A percentile compares a stretch with the other conserved stretches of the same genome.
phyloP scores from a whole-genome alignment of 306 rosid genomes.

The Potentilla sterilis region DNA sequence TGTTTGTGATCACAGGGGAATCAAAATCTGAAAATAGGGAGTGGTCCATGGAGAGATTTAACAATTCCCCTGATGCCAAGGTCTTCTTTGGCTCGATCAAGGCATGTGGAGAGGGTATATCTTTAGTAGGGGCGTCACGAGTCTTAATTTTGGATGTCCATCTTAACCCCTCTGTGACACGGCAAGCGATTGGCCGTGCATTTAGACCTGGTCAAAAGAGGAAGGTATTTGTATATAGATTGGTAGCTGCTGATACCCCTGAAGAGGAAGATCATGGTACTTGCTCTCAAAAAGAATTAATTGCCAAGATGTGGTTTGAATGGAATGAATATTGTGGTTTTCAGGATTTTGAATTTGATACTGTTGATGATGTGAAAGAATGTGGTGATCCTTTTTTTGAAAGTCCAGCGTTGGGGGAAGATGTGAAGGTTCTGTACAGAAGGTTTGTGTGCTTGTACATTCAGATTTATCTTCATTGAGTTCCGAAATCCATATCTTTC shows the following conservation, averaged over 20 bases:
- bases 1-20: conserved; percentile 83
- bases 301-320: conserved; percentile 95
- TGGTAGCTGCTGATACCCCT: conserved; percentile 75
- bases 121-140: conserved; percentile 93
- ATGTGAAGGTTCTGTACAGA: conserved; percentile 63
- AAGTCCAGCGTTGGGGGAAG: conserved; percentile 47
- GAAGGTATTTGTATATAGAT: conserved; percentile 65
- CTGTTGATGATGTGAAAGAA: conserved; percentile 43
- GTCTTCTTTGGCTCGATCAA: conserved; percentile 94
- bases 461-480: background rate
- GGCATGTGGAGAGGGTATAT: conserved; percentile 98
- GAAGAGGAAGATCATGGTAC: conserved; percentile 75
- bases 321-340: conserved; percentile 83
- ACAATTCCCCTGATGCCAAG: conserved; percentile 65
- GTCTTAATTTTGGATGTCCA: conserved; percentile 70
- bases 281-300: conserved; percentile 77
- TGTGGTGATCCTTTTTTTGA: conserved; percentile 74
- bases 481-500: background rate
- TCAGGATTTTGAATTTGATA: conserved; percentile 48
- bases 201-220: conserved; percentile 88
- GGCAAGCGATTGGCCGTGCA: conserved; percentile 97
- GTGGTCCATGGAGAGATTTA: conserved; percentile 75
- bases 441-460: conserved; percentile 48
- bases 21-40: conserved; percentile 69
- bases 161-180: conserved; percentile 88